Conservation (phyloP, 805 yeast species). For the Saccharomyces eubayanus region DNA sequence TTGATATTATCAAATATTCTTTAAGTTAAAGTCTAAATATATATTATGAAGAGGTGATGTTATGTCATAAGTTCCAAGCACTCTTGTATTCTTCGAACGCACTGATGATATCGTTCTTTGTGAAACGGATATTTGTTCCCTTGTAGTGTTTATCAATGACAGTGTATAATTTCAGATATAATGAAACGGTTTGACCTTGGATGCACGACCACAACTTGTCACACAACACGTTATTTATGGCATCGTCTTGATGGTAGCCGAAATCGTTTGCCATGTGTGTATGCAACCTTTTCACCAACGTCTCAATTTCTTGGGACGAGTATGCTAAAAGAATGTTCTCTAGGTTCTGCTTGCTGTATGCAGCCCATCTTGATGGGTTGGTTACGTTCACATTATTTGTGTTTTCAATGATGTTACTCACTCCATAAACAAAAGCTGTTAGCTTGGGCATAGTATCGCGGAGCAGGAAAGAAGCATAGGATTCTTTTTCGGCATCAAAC, state of each 20-base stretch:
- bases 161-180: constrained; percentile 46
- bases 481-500: constrained; percentile 30
- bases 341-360: constrained; percentile 52
- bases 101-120: constrained; percentile 48
- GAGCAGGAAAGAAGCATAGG: constrained; percentile 41
- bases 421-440: constrained; percentile 54
- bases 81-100: constrained; percentile 37
- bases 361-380: constrained; percentile 51
- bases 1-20: neutral
- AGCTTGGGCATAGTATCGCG: constrained; percentile 58
- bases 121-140: constrained; percentile 44
- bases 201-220: constrained; percentile 63
- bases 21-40: neutral
- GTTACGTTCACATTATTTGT: constrained; percentile 24
- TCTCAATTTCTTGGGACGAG: constrained; percentile 49
- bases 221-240: constrained; percentile 37
- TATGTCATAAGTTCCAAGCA: neutral
- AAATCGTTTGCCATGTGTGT: constrained; percentile 52
- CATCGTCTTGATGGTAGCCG: constrained; percentile 16
- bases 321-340: constrained; percentile 48
- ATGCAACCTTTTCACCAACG: constrained; percentile 47
- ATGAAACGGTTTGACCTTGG: constrained; percentile 52
- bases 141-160: constrained; percentile 49
- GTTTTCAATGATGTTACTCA: constrained; percentile 39
- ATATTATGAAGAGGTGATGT: neutral